Evolutionary conservation across 768 basidiomycete genomes (phyloP), one percentile per base, ranked within the genome.

Genomic region (Podaxis sp.): DNA sequence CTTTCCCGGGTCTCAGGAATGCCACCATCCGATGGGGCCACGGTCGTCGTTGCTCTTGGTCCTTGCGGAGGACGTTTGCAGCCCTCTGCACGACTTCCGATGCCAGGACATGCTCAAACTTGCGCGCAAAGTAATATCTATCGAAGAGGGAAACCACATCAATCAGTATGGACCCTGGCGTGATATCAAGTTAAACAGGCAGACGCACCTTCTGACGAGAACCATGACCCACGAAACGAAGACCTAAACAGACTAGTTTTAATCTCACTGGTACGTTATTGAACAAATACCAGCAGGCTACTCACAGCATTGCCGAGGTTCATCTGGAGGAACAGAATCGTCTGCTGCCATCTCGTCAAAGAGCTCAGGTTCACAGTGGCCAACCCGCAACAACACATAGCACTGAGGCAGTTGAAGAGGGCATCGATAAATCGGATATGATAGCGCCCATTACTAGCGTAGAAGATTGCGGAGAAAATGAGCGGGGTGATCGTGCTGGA

Each of bases 201-300:
- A 46, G 15, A 67, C 81, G 66, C 53, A 90, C 90, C 85, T 87
- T 62, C 94, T 82, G 63, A 88, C 82, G 62, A 87, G 84, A 28
- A 96, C 92, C 73, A 92, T 90, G 62, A 93, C 78, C 89, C 93
- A 92, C 0, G 92, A 93, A 6, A 95, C 84, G 13, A 87, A 69
- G 41, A 93, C 85, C 87, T 93, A 56, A n/a, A 11, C 12, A n/a
- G 10, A 11, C 28, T 7, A 57, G 26, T 33, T 24, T 55, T 26
- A 57, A 41, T 53, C 59, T 53, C 50, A 40, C 20, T 41, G 8
- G 3, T 33, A 33, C 60, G 26, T 50, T 8, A 57, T 44, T 28
- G 48, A 48, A 22, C 30, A 38, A 33, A 30, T 55, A 30, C 52
- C 56, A 50, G n/a, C 33, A 58, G 58, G 52, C n/a, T 24, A 80